A percentile compares a stretch with the other conserved stretches of the same genome.
These are phyloP conservation scores for Suhomyces wounanorum DNA, from an alignment of 1,139 yeast species.

Conservation along the genomic window DNA sequence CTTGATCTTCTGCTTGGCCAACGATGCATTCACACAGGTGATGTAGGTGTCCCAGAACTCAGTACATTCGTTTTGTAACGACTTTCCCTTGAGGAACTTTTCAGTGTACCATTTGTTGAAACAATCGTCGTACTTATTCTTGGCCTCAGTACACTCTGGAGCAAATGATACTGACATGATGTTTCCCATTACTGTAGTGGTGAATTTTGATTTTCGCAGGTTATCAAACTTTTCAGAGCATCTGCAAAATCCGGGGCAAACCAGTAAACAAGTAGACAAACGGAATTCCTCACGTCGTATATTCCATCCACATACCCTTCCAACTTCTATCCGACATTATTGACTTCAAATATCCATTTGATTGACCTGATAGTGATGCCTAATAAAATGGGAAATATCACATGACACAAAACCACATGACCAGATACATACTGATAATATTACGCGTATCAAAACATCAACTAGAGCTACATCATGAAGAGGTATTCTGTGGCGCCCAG, in stretches of 20 bases:
- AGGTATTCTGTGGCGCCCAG: slow-evolving; percentile 45
- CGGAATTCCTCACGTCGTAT: no score
- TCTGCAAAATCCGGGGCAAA: neutral
- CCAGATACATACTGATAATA: neutral
- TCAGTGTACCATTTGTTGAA: slow-evolving; percentile 97
- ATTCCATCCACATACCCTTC: no score
- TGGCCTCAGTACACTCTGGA: slow-evolving; percentile 90
- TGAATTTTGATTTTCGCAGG: slow-evolving; percentile 3
- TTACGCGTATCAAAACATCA: slow-evolving; percentile 7
- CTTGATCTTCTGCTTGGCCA: slow-evolving; percentile 69
- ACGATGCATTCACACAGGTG: slow-evolving; percentile 75
- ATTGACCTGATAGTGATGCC: neutral
- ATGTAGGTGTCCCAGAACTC: slow-evolving; percentile 87
- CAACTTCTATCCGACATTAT: no score
- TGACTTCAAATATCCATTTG: neutral
- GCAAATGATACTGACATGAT: slow-evolving; percentile 92
- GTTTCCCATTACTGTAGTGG: slow-evolving; percentile 57
- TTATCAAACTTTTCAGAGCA: neutral
- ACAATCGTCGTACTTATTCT: slow-evolving; percentile 85
- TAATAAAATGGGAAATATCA: neutral
- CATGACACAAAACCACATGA: neutral
- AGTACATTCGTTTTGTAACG: slow-evolving; percentile 82
- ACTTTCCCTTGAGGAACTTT: slow-evolving; percentile 71
- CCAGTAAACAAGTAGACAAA: no score
- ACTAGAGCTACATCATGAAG: slow-evolving; percentile 27